A percentile compares a stretch with the other conserved stretches of the same genome.
phyloP scores from a whole-genome alignment of 441 rosid species.

The Bocquillonia castaneifolia region DNA sequence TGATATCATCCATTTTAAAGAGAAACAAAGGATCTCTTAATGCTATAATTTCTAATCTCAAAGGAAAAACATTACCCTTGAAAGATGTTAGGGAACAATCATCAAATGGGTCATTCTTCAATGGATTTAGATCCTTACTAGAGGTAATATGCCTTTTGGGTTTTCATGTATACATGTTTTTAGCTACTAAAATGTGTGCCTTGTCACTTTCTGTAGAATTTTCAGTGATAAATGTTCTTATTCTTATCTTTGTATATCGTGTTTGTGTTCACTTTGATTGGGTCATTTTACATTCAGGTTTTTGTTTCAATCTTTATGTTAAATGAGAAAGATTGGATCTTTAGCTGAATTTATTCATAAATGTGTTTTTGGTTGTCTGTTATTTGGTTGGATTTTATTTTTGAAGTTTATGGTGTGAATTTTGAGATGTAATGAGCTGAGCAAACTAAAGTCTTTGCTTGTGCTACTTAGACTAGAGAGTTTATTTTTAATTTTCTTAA shows the following conservation, averaged over 20 bases:
- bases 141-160: too few relatives aligned
- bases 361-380: background rate
- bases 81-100: slow-evolving; percentile 2
- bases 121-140: slow-evolving; percentile 12
- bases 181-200: background rate
- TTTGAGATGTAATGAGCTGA: background rate
- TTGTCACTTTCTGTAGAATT: background rate
- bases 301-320: background rate
- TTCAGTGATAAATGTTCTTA: background rate
- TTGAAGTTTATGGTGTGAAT: background rate
- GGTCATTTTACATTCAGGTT: background rate
- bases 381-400: background rate
- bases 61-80: slow-evolving; percentile 8
- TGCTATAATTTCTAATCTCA: slow-evolving; percentile 9
- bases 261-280: background rate
- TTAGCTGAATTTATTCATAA: background rate
- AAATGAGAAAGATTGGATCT: background rate
- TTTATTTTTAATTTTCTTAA: background rate
- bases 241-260: too few relatives aligned
- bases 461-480: background rate
- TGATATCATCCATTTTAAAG: slow-evolving; percentile 22
- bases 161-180: too few relatives aligned
- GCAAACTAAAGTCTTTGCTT: background rate
- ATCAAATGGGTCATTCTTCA: slow-evolving; percentile 12
- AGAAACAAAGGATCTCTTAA: slow-evolving; percentile 16